Percentiles rank a stretch among this genome's conserved stretches.
These are phyloP conservation scores for Fragaria ananassa DNA, from an alignment of 306 rosid species.

Conservation along the genomic window DNA sequence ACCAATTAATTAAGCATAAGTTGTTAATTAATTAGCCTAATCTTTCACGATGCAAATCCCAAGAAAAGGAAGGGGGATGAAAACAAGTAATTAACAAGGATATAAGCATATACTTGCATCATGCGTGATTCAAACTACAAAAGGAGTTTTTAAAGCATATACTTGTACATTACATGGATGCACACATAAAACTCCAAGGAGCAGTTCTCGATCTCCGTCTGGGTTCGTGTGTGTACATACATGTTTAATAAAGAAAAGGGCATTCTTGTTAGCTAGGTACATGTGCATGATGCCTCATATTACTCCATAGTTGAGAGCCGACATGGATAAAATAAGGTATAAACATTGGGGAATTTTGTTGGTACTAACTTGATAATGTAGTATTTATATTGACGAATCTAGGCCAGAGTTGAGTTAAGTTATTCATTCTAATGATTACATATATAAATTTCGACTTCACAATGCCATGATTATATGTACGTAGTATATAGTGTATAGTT, in stretches of 20 bases:
- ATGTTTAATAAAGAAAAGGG: background rate
- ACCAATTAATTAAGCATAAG: background rate
- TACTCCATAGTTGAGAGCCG: constrained; percentile 21
- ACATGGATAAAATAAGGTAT: background rate
- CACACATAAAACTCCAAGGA: background rate
- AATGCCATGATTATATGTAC: too few relatives aligned
- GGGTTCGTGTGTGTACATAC: background rate
- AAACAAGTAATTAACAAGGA: too few relatives aligned
- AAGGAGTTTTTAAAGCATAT: background rate
- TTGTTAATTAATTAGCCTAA: background rate
- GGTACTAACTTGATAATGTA: background rate
- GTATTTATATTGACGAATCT: background rate
- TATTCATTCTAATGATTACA: background rate
- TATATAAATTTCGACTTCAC: too few relatives aligned
- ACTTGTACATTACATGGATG: constrained; percentile 4
- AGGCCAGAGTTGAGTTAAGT: background rate
- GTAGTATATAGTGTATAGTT: too few relatives aligned
- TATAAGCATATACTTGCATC: constrained; percentile 1
- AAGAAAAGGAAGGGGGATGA: constrained; percentile 1
- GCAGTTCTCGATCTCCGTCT: background rate
- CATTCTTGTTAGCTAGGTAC: background rate
- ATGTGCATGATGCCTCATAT: background rate
- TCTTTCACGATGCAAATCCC: background rate
- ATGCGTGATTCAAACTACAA: constrained; percentile 29
- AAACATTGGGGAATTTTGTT: background rate